Base-by-base conservation (phyloP, 768 basidiomycete species). In the Naganishia antarctica region DNA sequence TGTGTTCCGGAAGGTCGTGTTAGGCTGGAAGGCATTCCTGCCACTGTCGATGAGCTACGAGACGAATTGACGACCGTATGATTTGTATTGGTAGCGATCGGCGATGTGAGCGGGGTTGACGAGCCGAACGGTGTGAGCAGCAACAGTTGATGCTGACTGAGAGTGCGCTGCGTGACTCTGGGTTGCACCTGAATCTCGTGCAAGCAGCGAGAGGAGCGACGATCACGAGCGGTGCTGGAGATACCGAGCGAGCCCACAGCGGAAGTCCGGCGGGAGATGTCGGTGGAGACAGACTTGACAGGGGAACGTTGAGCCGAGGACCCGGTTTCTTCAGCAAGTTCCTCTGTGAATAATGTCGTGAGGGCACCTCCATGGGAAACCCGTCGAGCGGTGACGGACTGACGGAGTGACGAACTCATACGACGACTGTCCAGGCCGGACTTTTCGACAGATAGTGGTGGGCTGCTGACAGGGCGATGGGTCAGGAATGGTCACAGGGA, bases 111-210 rank as follows among this genome's bases (percentile, higher is more conserved):
- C 25, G 63, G 63, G 2, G 28, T 2, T 26, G 63, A 47, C 8
- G 28, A 34, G 8, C 63, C 63, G 34, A 64, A 64, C 9, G 63
- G 63, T n/a, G 49, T 64, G 29, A 64, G 53, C 40, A 64, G 43
- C 45, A 64, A 26, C 9, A 64, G 23, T 29, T 64, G 63, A 44
- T 59, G 63, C 6, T 31, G 63, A 23, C 51, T 58, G 28, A 59
- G 51, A 16, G 40, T 57, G 23, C 53, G 53, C 53, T 57, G 53
- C 3, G 34, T 6, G 13, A 31, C 28, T 40, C 53, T 37, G 1
- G 53, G 37, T 18, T 57, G 53, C 7, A 57, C 37, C n/a, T 25
- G 34, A 34, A 57, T 57, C 32, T 57, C 37, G 26, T 57, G 53
- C 1, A 57, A 34, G 21, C 28, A 41, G 53, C 53, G 53, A 25